These are phyloP conservation scores for Suhomyces taliae DNA, from an alignment of 1,139 yeast genomes.

Conservation along the genomic window DNA sequence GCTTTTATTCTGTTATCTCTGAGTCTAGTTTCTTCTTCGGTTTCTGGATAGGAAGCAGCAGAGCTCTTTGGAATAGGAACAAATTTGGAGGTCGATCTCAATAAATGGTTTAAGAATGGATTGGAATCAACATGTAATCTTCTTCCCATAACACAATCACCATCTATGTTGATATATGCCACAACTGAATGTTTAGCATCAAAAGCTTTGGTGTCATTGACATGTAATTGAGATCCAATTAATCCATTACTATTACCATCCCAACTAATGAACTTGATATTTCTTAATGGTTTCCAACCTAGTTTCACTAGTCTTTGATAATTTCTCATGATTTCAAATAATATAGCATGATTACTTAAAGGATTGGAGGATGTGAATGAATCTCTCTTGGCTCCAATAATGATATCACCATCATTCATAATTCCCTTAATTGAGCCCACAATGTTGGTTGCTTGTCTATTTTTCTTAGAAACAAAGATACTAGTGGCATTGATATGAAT, in stretches of 20 bases:
- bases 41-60: slow-evolving; percentile 10
- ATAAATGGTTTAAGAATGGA: slow-evolving; percentile 37
- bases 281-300: slow-evolving; percentile 50
- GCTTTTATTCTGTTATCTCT: not conserved
- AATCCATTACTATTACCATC: slow-evolving; percentile 41
- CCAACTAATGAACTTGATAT: slow-evolving; percentile 45
- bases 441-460: slow-evolving; percentile 31
- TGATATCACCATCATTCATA: slow-evolving; percentile 41
- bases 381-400: slow-evolving; percentile 46
- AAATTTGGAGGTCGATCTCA: slow-evolving; percentile 31
- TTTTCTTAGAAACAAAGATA: slow-evolving; percentile 14
- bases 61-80: slow-evolving; percentile 37
- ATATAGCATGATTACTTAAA: slow-evolving; percentile 41
- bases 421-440: slow-evolving; percentile 41
- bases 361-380: slow-evolving; percentile 40
- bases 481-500: slow-evolving; percentile 22
- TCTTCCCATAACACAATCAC: slow-evolving; percentile 42
- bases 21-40: not conserved
- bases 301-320: slow-evolving; percentile 30
- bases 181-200: slow-evolving; percentile 28
- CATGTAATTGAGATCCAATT: slow-evolving; percentile 30
- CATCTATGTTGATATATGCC: slow-evolving; percentile 43
- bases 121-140: slow-evolving; percentile 38
- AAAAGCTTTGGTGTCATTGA: slow-evolving; percentile 24
- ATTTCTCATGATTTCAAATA: slow-evolving; percentile 43